Conservation (phyloP, 1,284 basidiomycete genomes). For the Exobasidium rhododendri region DNA sequence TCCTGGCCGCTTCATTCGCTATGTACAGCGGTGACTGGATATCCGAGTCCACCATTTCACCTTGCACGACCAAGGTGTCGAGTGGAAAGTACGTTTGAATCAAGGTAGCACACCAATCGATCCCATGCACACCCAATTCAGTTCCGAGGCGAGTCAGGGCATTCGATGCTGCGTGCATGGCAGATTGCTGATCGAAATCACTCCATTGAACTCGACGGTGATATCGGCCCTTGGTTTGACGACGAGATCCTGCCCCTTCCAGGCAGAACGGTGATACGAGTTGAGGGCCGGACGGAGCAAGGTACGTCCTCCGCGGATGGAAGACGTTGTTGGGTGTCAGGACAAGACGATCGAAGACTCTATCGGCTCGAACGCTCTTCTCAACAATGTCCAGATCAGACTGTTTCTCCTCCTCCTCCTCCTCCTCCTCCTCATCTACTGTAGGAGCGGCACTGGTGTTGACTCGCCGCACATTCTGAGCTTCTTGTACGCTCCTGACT, state of each 20-base stretch:
- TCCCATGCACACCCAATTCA: background rate
- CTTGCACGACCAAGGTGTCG: background rate
- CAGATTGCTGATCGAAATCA: constrained; percentile 1
- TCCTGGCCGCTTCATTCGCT: background rate
- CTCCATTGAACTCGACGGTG: background rate
- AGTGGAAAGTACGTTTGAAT: background rate
- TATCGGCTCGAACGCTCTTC: background rate
- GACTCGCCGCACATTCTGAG: constrained; percentile 13
- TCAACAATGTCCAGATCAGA: background rate
- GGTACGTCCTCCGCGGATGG: constrained; percentile 1
- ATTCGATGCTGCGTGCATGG: constrained; percentile 2
- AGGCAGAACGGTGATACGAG: background rate
- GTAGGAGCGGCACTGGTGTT: background rate
- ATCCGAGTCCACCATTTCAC: background rate
- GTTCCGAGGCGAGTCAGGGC: background rate
- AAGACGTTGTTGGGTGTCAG: background rate
- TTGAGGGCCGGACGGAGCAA: background rate
- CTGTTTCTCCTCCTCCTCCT: background rate
- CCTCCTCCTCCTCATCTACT: background rate
- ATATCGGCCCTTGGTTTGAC: background rate
- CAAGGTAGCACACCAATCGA: background rate
- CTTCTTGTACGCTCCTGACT: constrained; percentile 21
- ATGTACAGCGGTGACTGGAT: background rate
- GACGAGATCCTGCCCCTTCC: background rate
- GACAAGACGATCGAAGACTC: background rate